Conservation (phyloP, 2,329 filamentous ascomycete species). For the Clarireedia monteithiana region DNA sequence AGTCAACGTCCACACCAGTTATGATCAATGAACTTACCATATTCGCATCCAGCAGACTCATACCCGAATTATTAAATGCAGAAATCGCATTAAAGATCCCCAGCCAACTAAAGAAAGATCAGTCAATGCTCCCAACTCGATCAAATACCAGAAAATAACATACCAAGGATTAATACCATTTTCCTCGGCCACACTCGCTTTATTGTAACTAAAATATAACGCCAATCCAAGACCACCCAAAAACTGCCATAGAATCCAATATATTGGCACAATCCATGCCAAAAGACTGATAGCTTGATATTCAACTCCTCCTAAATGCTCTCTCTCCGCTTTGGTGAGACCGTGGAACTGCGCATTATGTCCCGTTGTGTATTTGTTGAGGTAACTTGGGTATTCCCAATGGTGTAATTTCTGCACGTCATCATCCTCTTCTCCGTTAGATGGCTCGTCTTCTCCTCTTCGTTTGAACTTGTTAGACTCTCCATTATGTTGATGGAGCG, state of each 20-base stretch:
- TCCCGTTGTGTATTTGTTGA: constrained; percentile 30
- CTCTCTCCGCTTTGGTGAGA: constrained; percentile 44
- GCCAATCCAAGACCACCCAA: constrained; percentile 51
- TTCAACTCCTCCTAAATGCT: constrained; percentile 53
- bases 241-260: constrained; percentile 52
- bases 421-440: too few relatives aligned
- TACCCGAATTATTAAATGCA: constrained; percentile 65
- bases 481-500: too few relatives aligned
- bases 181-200: constrained; percentile 37
- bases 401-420: too few relatives aligned
- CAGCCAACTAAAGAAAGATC: constrained; percentile 39
- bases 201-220: constrained; percentile 50
- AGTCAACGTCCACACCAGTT: neutral
- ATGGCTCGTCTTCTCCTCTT: too few relatives aligned
- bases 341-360: constrained; percentile 49
- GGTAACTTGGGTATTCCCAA: constrained; percentile 19
- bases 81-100: constrained; percentile 61
- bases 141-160: neutral
- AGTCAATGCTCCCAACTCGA: too few relatives aligned
- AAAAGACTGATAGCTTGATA: constrained; percentile 55
- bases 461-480: too few relatives aligned
- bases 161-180: constrained; percentile 56
- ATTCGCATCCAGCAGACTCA: constrained; percentile 59
- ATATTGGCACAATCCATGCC: constrained; percentile 50
- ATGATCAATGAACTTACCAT: constrained; percentile 35